Evolutionary conservation across 257 asterid genomes (phyloP).

Genomic region (Jasminum sambac): DNA sequence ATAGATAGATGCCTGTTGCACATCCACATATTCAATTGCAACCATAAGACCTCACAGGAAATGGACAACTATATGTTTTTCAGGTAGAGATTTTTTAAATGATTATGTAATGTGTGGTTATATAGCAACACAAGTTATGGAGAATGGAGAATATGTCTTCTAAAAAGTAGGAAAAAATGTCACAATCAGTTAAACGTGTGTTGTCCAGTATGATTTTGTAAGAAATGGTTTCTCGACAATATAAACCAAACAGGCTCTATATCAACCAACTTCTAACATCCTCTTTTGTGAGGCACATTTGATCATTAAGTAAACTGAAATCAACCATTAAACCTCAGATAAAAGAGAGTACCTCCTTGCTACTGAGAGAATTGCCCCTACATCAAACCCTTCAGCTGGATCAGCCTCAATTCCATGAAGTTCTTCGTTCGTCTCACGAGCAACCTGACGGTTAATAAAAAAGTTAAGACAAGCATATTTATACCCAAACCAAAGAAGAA

Average conservation of each 20-base stretch:
- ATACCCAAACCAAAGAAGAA: not conserved
- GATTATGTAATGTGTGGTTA: no score
- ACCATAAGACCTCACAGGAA: conserved; percentile 9
- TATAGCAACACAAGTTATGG: no score
- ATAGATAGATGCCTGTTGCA: conserved; percentile 76
- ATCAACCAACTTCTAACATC: conserved; percentile 7
- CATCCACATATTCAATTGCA: conserved; percentile 9
- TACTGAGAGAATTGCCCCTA: conserved; percentile 81
- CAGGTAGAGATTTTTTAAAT: no score
- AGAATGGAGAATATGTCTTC: no score
- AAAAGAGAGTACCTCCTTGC: conserved; percentile 71
- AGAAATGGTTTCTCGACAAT: no score
- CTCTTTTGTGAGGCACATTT: conserved; percentile 16
- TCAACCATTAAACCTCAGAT: conserved; percentile 6
- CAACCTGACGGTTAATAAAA: conserved; percentile 57
- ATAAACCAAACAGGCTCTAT: no score
- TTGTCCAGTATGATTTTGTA: no score
- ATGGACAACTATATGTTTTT: not conserved
- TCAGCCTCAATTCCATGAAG: conserved; percentile 83
- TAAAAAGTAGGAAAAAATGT: no score
- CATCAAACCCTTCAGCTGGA: conserved; percentile 87
- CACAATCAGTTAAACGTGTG: no score
- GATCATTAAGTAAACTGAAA: conserved; percentile 19
- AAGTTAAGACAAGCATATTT: conserved; percentile 7
- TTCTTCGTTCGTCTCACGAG: conserved; percentile 96